phyloP scores from a whole-genome alignment of 495 filamentous ascomycete genomes.

The Podospora appendiculata region DNA sequence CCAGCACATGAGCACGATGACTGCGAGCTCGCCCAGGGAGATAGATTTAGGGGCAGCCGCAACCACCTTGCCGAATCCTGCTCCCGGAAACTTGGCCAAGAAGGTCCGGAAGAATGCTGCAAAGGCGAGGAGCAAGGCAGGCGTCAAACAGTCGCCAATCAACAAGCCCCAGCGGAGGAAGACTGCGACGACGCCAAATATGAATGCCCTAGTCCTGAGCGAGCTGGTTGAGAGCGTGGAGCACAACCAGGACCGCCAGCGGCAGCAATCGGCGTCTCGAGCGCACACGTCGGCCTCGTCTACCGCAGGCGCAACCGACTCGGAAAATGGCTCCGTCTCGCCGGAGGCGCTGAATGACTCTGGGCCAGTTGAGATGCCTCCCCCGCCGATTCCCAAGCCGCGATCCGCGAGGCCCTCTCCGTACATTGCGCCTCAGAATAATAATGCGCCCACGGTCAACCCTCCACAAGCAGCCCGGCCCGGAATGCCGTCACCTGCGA shows the following conservation, averaged over 20 bases:
- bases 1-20: constrained; percentile 26
- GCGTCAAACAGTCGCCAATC: constrained; percentile 74
- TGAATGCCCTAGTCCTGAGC: constrained; percentile 47
- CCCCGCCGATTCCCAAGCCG: constrained; percentile 45
- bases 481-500: constrained; percentile 52
- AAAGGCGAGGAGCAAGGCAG: constrained; percentile 37
- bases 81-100: constrained; percentile 33
- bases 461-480: constrained; percentile 15
- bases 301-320: constrained; percentile 29
- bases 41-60: constrained; percentile 33
- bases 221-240: constrained; percentile 38
- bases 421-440: constrained; percentile 35
- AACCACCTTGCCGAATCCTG: constrained; percentile 24
- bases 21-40: constrained; percentile 35
- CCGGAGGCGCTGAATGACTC: constrained; percentile 39
- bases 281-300: constrained; percentile 27
- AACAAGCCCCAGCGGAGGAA: constrained; percentile 70
- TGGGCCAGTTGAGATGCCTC: constrained; percentile 42
- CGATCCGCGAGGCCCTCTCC: constrained; percentile 41
- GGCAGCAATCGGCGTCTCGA: constrained; percentile 10
- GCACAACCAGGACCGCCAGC: constrained; percentile 11
- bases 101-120: constrained; percentile 39
- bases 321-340: constrained; percentile 47
- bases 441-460: constrained; percentile 11
- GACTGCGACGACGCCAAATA: constrained; percentile 45